Evolutionary conservation across 176 grass and related monocot genomes (phyloP), one percentile per base, ranked within the genome.

Genomic region (Cymbopogon citratus): DNA sequence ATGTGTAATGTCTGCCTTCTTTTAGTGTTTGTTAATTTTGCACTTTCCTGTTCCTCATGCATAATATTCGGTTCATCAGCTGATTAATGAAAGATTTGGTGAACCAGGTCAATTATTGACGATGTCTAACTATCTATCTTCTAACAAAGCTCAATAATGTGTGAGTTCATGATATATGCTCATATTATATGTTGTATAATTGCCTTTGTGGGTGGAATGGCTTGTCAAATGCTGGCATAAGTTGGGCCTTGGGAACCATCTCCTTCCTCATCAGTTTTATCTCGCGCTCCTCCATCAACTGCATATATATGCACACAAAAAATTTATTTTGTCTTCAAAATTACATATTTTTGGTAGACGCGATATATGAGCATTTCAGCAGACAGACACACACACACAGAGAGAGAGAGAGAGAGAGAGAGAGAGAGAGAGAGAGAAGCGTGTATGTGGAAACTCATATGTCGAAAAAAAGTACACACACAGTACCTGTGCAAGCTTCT

Each of bases 251-350:
- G 9, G 90, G 95, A 73, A 94, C 90, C 95, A 98, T 98, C 75
- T 98, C 95, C 71, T 94, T 98, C 85, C 95, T 89, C 95, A 92
- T 94, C 74, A 89, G 70, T 78, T 92, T 98, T 84, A 98, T 92
- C 54, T 98, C 95, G 23, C 90, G 92, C 71, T 98, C 89, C 84
- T 98, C 92, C 81, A 94, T 94, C 27, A 92, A 82, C 95, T 97
- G 59, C 24, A 29, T 38, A 14, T 24, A 12, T 12, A 40, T 9
- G 9, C 12, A 86, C n/a, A n/a, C n/a, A n/a, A n/a, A n/a, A n/a
- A n/a, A n/a, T n/a, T n/a, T n/a, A n/a, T n/a, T n/a, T n/a, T n/a
- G n/a, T n/a, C n/a, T n/a, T n/a, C n/a, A n/a, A n/a, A n/a, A n/a
- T n/a, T n/a, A n/a, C n/a, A n/a, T n/a, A n/a, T n/a, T n/a, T n/a